A percentile compares a stretch with the other conserved stretches of the same genome.
Evolutionary conservation across 345 rosid species (phyloP).

Genomic region (Leavenworthia alabamica): DNA sequence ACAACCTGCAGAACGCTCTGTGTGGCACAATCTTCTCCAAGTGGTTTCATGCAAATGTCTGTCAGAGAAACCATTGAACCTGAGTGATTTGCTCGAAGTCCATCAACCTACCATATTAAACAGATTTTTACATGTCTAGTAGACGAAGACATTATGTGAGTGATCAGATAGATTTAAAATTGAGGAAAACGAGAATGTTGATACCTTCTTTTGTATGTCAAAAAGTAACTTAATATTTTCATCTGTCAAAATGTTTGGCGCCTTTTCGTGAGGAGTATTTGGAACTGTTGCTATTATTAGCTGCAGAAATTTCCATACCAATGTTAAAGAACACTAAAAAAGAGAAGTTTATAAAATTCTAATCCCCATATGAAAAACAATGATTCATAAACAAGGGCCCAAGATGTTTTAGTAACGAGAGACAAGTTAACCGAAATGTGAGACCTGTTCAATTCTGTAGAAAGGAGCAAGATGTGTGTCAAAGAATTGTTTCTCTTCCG

Average conservation of each 20-base stretch:
- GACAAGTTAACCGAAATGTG: neutral
- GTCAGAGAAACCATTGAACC: conserved; percentile 75
- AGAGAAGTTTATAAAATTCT: neutral
- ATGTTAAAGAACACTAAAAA: neutral
- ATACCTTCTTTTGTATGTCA: conserved; percentile 89
- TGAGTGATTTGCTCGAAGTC: conserved; percentile 67
- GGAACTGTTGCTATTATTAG: conserved; percentile 78
- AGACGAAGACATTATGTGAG: neutral
- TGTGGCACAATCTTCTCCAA: conserved; percentile 88
- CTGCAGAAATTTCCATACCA: conserved; percentile 39
- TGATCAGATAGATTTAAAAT: neutral
- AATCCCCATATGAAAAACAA: neutral
- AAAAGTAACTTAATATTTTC: conserved; percentile 82
- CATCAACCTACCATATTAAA: conserved; percentile 62
- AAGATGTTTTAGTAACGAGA: conserved; percentile 7
- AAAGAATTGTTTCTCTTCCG: conserved; percentile 81
- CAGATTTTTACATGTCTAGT: neutral
- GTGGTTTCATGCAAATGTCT: conserved; percentile 96
- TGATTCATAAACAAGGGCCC: neutral
- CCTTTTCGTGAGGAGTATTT: conserved; percentile 36
- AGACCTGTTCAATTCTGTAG: conserved; percentile 96
- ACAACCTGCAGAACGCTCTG: conserved; percentile 89
- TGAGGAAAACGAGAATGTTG: neutral
- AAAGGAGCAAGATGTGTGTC: conserved; percentile 89
- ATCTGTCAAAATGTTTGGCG: conserved; percentile 75